These are phyloP conservation scores for Trypanosoma melophagium DNA, from an alignment of 208 protist species.

Conservation along the genomic window DNA sequence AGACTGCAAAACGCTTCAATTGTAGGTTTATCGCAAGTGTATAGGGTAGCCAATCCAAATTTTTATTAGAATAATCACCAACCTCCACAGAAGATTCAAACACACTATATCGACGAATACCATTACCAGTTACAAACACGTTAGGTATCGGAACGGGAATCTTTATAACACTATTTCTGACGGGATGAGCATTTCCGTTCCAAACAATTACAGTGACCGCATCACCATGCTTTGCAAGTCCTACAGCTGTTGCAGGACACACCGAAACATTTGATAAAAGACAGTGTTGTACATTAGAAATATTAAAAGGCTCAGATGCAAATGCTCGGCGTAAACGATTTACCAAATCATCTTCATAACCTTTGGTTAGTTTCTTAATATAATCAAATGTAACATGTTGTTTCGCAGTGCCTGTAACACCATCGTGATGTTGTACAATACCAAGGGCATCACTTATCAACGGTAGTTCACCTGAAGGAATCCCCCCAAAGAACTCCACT, in stretches of 20 bases:
- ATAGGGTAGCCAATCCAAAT: constrained; percentile 1
- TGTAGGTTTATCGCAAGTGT: constrained; percentile 4
- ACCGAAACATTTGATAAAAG: constrained; percentile 21
- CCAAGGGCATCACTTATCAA: constrained; percentile 32
- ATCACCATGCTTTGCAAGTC: background rate
- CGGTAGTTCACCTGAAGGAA: constrained; percentile 10
- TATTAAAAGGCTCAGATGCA: background rate
- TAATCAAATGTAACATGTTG: constrained; percentile 63
- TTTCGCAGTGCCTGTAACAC: constrained; percentile 51
- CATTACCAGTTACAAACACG: constrained; percentile 4
- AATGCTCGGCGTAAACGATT: constrained; percentile 6
- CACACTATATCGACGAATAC: background rate
- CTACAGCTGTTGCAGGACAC: constrained; percentile 3
- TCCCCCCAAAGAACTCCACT: constrained; percentile 18
- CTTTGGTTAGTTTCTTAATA: constrained; percentile 22
- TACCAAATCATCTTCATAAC: constrained; percentile 15
- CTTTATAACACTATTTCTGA: background rate
- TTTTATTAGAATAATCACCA: constrained; percentile 14
- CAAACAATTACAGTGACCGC: constrained; percentile 3
- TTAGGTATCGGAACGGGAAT: constrained; percentile 15
- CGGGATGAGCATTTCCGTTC: constrained; percentile 17
- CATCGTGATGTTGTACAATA: constrained; percentile 65
- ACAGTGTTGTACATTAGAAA: constrained; percentile 11
- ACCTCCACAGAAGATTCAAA: constrained; percentile 11
- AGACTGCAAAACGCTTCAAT: background rate